Conservation (phyloP, 495 filamentous ascomycete species). For the Penicillium cinerascens region DNA sequence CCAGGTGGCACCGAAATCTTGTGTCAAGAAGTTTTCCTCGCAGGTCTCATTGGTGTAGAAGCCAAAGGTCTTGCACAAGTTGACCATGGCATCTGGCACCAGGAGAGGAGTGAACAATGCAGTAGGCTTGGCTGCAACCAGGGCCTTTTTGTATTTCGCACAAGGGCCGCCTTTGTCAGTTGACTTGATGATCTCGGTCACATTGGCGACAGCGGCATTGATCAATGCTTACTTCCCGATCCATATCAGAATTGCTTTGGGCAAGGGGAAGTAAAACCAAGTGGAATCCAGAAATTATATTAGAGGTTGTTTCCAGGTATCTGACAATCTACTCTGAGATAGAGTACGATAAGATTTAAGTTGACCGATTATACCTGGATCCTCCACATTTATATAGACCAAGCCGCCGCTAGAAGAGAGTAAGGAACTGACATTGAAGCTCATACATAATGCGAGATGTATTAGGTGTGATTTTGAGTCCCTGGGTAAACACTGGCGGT, state of each 20-base stretch:
- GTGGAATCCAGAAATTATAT: too few relatives aligned
- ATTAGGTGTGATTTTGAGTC: neutral
- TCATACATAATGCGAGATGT: too few relatives aligned
- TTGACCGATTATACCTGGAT: too few relatives aligned
- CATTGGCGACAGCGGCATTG: conserved; percentile 34
- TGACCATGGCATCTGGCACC: conserved; percentile 49
- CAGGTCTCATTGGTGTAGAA: conserved; percentile 46
- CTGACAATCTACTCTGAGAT: too few relatives aligned
- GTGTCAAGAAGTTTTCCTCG: conserved; percentile 40
- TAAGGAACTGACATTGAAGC: neutral
- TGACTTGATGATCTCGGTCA: conserved; percentile 43
- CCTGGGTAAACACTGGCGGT: too few relatives aligned
- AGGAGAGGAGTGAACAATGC: conserved; percentile 45
- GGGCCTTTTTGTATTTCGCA: conserved; percentile 49
- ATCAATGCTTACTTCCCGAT: conserved; percentile 40
- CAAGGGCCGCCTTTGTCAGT: conserved; percentile 40
- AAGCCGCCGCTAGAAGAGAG: neutral
- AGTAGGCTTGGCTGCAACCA: conserved; percentile 48
- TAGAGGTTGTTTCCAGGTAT: too few relatives aligned
- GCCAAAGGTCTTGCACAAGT: conserved; percentile 42
- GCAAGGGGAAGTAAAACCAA: conserved; percentile 46
- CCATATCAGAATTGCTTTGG: conserved; percentile 38
- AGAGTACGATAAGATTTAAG: too few relatives aligned
- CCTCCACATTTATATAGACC: too few relatives aligned
- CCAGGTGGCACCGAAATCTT: conserved; percentile 52